Percentiles rank a stretch among this genome's conserved stretches.
Conservation (phyloP, 192 early-diverging fungal species). For the Kickxella alabastrina region DNA sequence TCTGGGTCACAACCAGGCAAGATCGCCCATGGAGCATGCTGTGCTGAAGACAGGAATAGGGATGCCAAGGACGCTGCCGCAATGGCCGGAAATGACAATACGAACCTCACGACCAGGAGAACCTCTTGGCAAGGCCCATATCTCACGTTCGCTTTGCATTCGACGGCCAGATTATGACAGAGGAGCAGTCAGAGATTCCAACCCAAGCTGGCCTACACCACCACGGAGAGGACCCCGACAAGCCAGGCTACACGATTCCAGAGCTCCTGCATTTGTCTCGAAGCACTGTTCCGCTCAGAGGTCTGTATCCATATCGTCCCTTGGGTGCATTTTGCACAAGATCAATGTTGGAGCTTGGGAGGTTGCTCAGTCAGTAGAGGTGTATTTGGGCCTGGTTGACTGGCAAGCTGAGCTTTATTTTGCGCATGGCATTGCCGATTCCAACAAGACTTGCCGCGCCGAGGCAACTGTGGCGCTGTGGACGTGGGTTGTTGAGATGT, state of each 20-base stretch:
- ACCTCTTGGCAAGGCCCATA: slow-evolving; percentile 24
- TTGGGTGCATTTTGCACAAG: slow-evolving; percentile 58
- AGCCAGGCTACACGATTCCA: slow-evolving; percentile 80
- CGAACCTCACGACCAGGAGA: neutral
- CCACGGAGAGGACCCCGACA: slow-evolving; percentile 79
- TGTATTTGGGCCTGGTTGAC: slow-evolving; percentile 32
- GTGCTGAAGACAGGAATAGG: slow-evolving; percentile 9
- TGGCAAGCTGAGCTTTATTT: slow-evolving; percentile 48
- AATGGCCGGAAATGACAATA: neutral
- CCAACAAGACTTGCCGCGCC: slow-evolving; percentile 26
- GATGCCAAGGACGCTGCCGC: slow-evolving; percentile 5
- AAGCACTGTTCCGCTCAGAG: slow-evolving; percentile 80
- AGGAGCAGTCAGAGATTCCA: slow-evolving; percentile 53
- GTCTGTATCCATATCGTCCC: slow-evolving; percentile 59
- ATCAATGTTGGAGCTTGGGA: slow-evolving; percentile 40
- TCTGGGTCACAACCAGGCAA: slow-evolving; percentile 46
- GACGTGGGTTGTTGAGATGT: slow-evolving; percentile 47
- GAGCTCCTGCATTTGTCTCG: slow-evolving; percentile 79
- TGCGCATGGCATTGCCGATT: slow-evolving; percentile 18
- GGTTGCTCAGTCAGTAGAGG: slow-evolving; percentile 16
- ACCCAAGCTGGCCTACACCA: slow-evolving; percentile 76
- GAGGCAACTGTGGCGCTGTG: slow-evolving; percentile 29
- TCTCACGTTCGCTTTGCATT: slow-evolving; percentile 76
- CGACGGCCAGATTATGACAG: slow-evolving; percentile 63
- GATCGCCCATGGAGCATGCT: slow-evolving; percentile 37